phyloP scores from a whole-genome alignment of 495 filamentous ascomycete species.

The Neurospora sp. region DNA sequence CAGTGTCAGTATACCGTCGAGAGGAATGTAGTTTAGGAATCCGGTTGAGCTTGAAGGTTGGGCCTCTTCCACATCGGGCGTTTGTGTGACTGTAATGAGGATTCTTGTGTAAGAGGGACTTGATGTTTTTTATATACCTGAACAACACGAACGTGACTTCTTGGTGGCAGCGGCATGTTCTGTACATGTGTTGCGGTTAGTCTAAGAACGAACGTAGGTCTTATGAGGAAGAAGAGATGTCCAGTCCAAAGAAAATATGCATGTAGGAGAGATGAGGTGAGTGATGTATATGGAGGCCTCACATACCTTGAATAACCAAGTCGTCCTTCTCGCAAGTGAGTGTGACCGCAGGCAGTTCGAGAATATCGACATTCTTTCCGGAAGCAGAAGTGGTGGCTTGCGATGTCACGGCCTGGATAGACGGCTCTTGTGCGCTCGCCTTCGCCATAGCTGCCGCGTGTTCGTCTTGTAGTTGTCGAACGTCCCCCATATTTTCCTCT shows the following conservation, averaged over 20 bases:
- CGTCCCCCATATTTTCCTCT: not conserved
- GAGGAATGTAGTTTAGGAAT: not conserved
- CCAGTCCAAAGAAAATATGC: too few relatives aligned
- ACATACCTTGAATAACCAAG: constrained; percentile 14
- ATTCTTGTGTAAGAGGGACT: not conserved
- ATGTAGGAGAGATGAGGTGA: too few relatives aligned
- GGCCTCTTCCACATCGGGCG: not conserved
- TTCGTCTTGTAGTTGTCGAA: not conserved
- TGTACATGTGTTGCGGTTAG: not conserved
- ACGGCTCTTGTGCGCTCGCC: not conserved
- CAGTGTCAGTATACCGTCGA: not conserved
- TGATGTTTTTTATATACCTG: not conserved
- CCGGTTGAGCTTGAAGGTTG: not conserved
- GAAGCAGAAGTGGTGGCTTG: not conserved
- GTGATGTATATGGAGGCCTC: not conserved
- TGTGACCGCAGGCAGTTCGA: constrained; percentile 16
- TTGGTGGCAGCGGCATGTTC: not conserved
- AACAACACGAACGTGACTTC: not conserved
- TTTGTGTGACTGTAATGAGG: not conserved
- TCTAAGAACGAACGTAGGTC: not conserved
- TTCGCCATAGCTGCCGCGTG: not conserved
- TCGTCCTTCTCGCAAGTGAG: constrained; percentile 14
- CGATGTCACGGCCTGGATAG: not conserved
- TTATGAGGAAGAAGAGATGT: not conserved
- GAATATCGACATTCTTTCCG: constrained; percentile 3